Percentiles rank a stretch among this genome's conserved stretches.
phyloP scores from a whole-genome alignment of 164 flowering plant species.

The Berberis thunbergii region DNA sequence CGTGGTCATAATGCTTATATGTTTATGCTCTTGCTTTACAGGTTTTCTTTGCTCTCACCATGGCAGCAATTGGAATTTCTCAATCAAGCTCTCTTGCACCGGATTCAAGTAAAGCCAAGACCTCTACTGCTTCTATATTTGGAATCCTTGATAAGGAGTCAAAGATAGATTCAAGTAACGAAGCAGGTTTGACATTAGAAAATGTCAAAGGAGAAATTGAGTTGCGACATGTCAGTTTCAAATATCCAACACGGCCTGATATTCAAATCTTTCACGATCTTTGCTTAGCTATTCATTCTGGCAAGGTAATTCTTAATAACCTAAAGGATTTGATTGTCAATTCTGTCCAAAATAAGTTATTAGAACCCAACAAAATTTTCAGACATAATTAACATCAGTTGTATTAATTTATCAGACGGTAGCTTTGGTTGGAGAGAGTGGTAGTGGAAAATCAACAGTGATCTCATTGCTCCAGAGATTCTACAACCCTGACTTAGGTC shows the following conservation, averaged over 20 bases:
- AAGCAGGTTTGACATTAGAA: conserved; percentile 32
- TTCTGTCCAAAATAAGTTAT: background rate
- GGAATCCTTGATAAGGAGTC: conserved; percentile 39
- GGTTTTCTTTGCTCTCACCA: conserved; percentile 47
- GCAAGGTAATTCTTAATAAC: conserved; percentile 28
- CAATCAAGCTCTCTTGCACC: conserved; percentile 34
- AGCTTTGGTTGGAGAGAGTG: conserved; percentile 42
- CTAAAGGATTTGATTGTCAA: background rate
- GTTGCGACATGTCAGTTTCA: conserved; percentile 39
- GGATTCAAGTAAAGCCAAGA: conserved; percentile 32
- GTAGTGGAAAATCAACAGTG: conserved; percentile 55
- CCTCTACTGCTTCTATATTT: conserved; percentile 39
- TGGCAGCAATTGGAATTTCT: conserved; percentile 38
- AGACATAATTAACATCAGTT: background rate
- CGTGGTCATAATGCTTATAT: background rate
- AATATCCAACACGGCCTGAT: conserved; percentile 43
- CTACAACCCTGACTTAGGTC: conserved; percentile 46
- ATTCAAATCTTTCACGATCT: conserved; percentile 35
- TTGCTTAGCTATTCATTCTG: conserved; percentile 26
- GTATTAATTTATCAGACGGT: conserved; percentile 11
- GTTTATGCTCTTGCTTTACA: conserved; percentile 8
- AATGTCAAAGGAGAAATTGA: conserved; percentile 40
- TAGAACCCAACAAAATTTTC: too few species aligned
- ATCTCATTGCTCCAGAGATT: conserved; percentile 41
- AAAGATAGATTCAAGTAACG: conserved; percentile 36